Conservation (phyloP, 2,329 filamentous ascomycete genomes). For the Phyllosticta ampelicida region DNA sequence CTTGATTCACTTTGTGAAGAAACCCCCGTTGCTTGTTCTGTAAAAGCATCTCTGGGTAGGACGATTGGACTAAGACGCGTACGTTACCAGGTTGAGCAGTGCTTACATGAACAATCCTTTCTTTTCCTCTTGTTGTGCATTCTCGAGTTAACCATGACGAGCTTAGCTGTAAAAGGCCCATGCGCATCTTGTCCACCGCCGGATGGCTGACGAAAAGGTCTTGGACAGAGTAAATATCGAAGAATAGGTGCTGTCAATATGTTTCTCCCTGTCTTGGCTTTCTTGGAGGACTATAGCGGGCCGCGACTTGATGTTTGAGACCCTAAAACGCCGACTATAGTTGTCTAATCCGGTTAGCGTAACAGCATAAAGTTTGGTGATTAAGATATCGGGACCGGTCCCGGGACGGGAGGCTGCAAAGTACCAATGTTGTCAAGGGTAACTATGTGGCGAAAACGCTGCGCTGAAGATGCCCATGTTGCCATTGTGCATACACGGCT, state of each 20-base stretch:
- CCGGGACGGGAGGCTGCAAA: neutral
- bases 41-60: neutral
- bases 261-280: neutral
- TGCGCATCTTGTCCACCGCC: neutral
- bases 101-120: neutral
- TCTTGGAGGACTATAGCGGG: neutral
- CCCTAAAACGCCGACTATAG: neutral
- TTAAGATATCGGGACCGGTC: neutral
- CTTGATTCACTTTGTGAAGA: neutral
- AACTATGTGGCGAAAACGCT: neutral
- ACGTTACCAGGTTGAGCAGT: neutral
- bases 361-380: neutral
- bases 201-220: neutral
- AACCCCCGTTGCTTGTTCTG: neutral
- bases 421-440: neutral
- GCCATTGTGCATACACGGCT: neutral
- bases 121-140: neutral
- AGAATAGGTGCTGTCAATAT: neutral
- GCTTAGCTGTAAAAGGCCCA: neutral
- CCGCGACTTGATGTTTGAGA: neutral
- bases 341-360: neutral
- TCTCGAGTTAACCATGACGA: neutral
- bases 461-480: neutral
- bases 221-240: neutral
- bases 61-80: neutral